A percentile compares a stretch with the other conserved stretches of the same genome.
Conservation (phyloP, 179 eudicot species). For the Corrigiola litoralis region DNA sequence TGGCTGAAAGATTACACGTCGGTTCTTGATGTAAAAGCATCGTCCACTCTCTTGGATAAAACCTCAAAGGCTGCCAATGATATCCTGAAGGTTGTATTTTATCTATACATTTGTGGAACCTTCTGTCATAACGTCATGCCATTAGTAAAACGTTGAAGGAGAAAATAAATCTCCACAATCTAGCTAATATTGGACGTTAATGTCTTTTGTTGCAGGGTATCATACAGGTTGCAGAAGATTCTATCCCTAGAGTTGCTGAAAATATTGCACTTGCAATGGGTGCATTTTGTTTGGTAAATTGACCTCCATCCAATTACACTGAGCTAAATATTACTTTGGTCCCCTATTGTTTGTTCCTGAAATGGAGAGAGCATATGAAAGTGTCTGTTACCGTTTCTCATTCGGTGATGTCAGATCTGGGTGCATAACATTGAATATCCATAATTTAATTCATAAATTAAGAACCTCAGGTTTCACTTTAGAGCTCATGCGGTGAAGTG, state of each 20-base stretch:
- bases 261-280: slow-evolving; percentile 84
- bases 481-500: no score
- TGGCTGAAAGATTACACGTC: slow-evolving; percentile 59
- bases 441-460: no score
- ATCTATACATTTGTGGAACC: slow-evolving; percentile 2
- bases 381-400: neutral
- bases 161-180: neutral
- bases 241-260: slow-evolving; percentile 88
- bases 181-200: slow-evolving; percentile 11
- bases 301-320: neutral
- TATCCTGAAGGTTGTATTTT: slow-evolving; percentile 59
- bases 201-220: slow-evolving; percentile 44
- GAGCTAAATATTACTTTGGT: neutral
- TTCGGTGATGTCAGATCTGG: neutral
- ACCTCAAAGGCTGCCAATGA: slow-evolving; percentile 63
- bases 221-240: slow-evolving; percentile 59
- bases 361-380: neutral
- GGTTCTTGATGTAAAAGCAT: slow-evolving; percentile 45
- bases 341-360: neutral
- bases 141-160: no score
- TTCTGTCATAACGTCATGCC: no score
- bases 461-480: no score
- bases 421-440: neutral
- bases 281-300: slow-evolving; percentile 77
- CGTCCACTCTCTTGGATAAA: slow-evolving; percentile 47